Conservation (phyloP, 164 flowering plant species). For the Taxillus chinensis region DNA sequence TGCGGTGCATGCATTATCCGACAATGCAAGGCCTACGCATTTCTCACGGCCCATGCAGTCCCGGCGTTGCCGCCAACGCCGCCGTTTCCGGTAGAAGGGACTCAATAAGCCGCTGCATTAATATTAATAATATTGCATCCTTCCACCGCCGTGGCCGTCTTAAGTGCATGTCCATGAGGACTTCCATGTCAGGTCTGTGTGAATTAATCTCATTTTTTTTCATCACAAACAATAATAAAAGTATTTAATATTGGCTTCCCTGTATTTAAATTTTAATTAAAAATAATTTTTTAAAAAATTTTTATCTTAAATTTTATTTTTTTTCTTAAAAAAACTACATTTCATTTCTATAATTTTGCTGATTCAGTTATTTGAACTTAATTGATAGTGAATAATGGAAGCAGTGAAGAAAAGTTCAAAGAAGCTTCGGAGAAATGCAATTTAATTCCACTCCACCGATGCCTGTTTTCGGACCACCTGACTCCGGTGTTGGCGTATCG, state of each 20-base stretch:
- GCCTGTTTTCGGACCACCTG: constrained; percentile 77
- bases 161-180: constrained; percentile 16
- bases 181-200: constrained; percentile 13
- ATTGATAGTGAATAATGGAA: too few relatives aligned
- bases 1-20: not conserved
- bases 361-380: too few relatives aligned
- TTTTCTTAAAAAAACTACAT: too few relatives aligned
- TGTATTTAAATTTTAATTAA: too few relatives aligned
- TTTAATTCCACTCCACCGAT: constrained; percentile 49
- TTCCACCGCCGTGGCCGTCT: constrained; percentile 3
- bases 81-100: not conserved
- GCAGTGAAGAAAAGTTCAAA: constrained; percentile 19
- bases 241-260: too few relatives aligned
- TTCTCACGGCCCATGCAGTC: constrained; percentile 1
- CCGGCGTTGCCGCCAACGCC: constrained; percentile 6
- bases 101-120: too few relatives aligned
- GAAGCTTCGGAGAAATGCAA: constrained; percentile 62
- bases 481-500: constrained; percentile 86
- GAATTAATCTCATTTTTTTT: too few relatives aligned
- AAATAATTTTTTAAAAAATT: too few relatives aligned
- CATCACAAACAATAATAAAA: too few relatives aligned
- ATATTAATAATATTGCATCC: too few relatives aligned
- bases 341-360: too few relatives aligned
- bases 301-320: too few relatives aligned
- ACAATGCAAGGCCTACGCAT: constrained; percentile 14